These are phyloP conservation scores for Fusarium sp. DNA, from an alignment of 2,329 filamentous ascomycete species.

Conservation along the genomic window DNA sequence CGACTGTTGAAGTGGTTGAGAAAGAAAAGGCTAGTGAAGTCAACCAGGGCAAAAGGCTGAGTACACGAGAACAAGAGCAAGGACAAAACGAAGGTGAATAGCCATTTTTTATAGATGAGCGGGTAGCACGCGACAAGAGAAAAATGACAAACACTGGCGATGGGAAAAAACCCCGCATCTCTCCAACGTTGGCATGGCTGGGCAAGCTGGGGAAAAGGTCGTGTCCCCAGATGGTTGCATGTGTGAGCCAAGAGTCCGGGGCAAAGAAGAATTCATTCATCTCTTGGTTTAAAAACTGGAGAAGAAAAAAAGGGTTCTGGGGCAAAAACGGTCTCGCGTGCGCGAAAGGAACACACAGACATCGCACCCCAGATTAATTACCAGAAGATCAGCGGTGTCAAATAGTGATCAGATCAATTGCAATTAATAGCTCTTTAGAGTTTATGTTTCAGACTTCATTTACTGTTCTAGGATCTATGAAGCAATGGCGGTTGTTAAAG, in stretches of 20 bases:
- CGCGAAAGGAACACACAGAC: not conserved
- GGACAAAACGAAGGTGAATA: not conserved
- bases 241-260: conserved; percentile 2
- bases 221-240: not conserved
- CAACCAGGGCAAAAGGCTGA: not conserved
- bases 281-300: not conserved
- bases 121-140: not conserved
- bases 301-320: not conserved
- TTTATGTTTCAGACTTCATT: too few relatives aligned
- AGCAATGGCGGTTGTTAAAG: not conserved
- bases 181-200: not conserved
- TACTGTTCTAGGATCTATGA: not conserved
- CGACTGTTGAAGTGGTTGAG: not conserved
- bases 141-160: not conserved
- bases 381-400: not conserved
- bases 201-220: not conserved
- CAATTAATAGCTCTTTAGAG: rapidly evolving
- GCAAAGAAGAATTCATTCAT: not conserved
- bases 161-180: not conserved
- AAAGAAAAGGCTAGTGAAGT: not conserved
- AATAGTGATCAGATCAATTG: too few relatives aligned
- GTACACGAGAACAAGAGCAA: not conserved
- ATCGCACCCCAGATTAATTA: not conserved
- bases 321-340: not conserved
- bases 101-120: not conserved